Percentiles rank a stretch among this genome's conserved stretches.
Conservation (phyloP, 1,139 yeast genomes). For the Magnusiomyces paraingens region DNA sequence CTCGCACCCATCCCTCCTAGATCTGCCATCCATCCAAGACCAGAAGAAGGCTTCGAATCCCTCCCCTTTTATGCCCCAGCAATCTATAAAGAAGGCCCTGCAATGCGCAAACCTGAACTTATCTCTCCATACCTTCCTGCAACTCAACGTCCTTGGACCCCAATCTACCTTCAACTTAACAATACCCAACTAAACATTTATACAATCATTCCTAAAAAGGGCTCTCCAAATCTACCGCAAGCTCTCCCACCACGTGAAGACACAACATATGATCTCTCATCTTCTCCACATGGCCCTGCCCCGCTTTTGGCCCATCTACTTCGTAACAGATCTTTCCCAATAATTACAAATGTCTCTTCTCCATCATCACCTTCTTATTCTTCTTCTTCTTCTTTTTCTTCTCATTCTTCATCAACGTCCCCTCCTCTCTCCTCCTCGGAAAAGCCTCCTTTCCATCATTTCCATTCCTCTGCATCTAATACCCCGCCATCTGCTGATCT, state of each 20-base stretch:
- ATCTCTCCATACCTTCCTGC: conserved; percentile 33
- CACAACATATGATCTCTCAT: too few relatives aligned
- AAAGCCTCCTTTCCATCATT: too few relatives aligned
- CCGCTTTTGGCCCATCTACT: too few relatives aligned
- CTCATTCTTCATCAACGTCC: too few relatives aligned
- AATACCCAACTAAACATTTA: conserved; percentile 51
- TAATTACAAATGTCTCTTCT: not conserved
- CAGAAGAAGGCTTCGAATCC: conserved; percentile 30
- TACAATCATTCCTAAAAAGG: conserved; percentile 18
- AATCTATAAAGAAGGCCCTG: conserved; percentile 27
- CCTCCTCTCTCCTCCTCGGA: too few relatives aligned
- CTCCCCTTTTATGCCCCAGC: conserved; percentile 34
- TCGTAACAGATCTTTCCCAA: not conserved
- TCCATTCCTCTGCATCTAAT: too few relatives aligned
- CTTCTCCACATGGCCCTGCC: not conserved
- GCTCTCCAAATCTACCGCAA: not conserved
- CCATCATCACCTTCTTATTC: not conserved
- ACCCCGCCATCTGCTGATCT: not conserved
- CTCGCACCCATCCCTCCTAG: conserved; percentile 26
- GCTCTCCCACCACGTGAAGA: too few relatives aligned
- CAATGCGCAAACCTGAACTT: conserved; percentile 34
- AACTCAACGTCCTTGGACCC: conserved; percentile 45
- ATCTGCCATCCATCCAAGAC: conserved; percentile 30
- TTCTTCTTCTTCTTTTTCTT: not conserved
- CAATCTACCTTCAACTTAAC: conserved; percentile 48